Conservation (phyloP, 495 filamentous ascomycete species). For the Immersiella caudata region DNA sequence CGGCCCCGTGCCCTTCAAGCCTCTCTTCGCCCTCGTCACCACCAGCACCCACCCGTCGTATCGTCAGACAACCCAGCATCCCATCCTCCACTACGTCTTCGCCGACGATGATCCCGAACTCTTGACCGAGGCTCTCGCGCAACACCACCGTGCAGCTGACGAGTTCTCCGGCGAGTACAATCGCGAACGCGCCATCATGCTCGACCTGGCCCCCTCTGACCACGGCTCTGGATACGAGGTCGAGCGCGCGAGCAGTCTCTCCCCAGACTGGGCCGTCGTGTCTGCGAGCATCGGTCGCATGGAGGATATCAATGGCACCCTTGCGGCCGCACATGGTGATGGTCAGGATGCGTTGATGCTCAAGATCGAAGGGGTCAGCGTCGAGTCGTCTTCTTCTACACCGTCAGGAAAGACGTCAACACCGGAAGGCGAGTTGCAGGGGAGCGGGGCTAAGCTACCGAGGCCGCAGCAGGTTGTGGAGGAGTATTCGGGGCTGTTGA, state of each 20-base stretch:
- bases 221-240: constrained; percentile 50
- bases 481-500: constrained; percentile 60
- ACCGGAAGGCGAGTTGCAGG: constrained; percentile 33
- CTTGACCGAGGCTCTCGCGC: constrained; percentile 55
- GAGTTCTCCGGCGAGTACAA: constrained; percentile 25
- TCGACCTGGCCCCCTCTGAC: constrained; percentile 56
- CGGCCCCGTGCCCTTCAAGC: constrained; percentile 53
- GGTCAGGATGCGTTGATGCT: constrained; percentile 60
- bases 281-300: constrained; percentile 46
- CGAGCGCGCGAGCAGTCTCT: constrained; percentile 49
- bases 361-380: constrained; percentile 61
- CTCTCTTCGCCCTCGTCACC: constrained; percentile 68
- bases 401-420: constrained; percentile 31
- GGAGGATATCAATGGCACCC: constrained; percentile 35
- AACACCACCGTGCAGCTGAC: constrained; percentile 34
- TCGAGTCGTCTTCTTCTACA: constrained; percentile 35
- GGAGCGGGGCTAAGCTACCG: constrained; percentile 36
- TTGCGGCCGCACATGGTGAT: constrained; percentile 32
- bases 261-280: constrained; percentile 51
- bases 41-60: constrained; percentile 40
- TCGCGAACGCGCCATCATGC: constrained; percentile 57
- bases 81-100: constrained; percentile 89
- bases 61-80: constrained; percentile 61
- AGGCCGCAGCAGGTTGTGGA: constrained; percentile 24
- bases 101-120: constrained; percentile 73